Evolutionary conservation across 139 green algal species (phyloP), one percentile per base, ranked within the genome.

Genomic region (Edaphochlamys debaryana): DNA sequence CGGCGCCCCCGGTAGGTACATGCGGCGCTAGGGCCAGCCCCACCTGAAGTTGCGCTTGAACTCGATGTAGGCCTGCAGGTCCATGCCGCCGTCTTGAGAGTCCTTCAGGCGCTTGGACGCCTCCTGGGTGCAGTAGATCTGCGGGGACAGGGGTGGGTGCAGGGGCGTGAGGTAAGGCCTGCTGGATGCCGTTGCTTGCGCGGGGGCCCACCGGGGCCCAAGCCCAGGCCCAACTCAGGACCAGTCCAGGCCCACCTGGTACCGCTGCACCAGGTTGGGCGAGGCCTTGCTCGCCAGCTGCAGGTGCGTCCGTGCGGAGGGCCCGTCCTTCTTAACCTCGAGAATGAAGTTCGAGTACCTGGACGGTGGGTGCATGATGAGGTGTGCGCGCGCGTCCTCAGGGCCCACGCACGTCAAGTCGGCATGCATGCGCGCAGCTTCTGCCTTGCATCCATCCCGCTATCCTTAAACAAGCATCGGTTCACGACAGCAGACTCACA

Each of bases 21-120:
- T 36, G 11, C n/a, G n/a, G n/a, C n/a, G n/a, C n/a, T n/a, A n/a
- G n/a, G n/a, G n/a, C n/a, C n/a, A n/a, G n/a, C n/a, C n/a, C n/a
- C 23, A 56, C 77, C 84, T 77, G 68, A 69, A 84, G 48, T 81
- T 85, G 34, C 77, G 34, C 69, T 85, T 88, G 75, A 88, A 84
- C 76, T 88, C 84, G 8, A 88, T 80, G 62, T 88, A 88, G 19
- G 84, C 69, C 63, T 88, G 84, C 41, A 88, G 76, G 60, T 88
- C 84, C 76, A 84, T 80, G 58, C 68, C 62, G 1, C 60, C 58
- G 19, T 88, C 75, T 5, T 68, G 63, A n/a, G 40, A 75, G 52
- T 83, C 84, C 58, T 80, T 85, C 17, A 88, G 75, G 2, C 60
- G 42, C 76, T 88, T 88, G 69, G 37, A 69, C 45, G 45, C 69